These are phyloP conservation scores for Globisporangium spiculum DNA, from an alignment of 352 stramenopile genomes.

Conservation along the genomic window DNA sequence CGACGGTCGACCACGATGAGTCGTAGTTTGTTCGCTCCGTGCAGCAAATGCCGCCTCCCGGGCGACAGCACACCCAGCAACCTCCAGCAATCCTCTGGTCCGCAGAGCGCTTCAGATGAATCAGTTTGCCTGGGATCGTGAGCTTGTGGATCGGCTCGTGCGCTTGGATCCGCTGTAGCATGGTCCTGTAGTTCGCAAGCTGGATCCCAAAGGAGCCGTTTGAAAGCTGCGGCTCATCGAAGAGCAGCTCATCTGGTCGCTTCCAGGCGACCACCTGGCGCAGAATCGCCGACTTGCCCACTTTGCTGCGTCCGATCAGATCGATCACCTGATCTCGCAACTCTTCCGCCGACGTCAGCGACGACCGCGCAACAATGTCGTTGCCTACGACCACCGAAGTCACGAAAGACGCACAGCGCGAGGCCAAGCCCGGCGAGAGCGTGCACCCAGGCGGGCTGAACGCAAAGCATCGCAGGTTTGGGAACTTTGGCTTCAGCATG, in stretches of 20 bases:
- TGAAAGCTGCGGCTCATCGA: conserved; percentile 30
- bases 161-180: conserved; percentile 79
- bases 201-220: conserved; percentile 52
- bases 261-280: conserved; percentile 78
- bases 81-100: conserved; percentile 29
- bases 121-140: conserved; percentile 69
- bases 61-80: conserved; percentile 84
- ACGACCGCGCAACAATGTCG: conserved; percentile 83
- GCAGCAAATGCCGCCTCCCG: conserved; percentile 74
- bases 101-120: conserved; percentile 70
- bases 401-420: conserved; percentile 58
- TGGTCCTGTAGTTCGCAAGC: conserved; percentile 78
- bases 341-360: conserved; percentile 67
- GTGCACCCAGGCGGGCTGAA: conserved; percentile 80
- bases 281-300: conserved; percentile 80
- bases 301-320: conserved; percentile 82
- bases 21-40: conserved; percentile 82
- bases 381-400: conserved; percentile 79
- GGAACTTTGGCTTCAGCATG: conserved; percentile 77
- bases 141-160: conserved; percentile 79
- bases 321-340: conserved; percentile 82
- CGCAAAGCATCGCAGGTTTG: conserved; percentile 75
- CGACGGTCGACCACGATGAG: conserved; percentile 59
- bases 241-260: conserved; percentile 70
- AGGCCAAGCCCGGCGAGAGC: conserved; percentile 65